These are phyloP conservation scores for Phylloporus sp. DNA, from an alignment of 768 basidiomycete genomes.

Conservation along the genomic window DNA sequence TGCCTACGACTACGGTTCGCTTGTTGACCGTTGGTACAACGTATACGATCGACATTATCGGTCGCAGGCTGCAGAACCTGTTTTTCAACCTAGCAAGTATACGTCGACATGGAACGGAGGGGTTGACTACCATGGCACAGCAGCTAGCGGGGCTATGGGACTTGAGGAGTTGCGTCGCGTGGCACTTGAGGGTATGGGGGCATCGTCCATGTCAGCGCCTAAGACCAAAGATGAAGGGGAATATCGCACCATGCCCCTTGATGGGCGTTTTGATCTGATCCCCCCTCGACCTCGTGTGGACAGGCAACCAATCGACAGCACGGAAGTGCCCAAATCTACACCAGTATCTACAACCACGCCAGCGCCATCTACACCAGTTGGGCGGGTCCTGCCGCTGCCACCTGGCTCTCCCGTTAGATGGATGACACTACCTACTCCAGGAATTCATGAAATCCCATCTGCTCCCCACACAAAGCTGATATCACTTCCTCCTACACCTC, in stretches of 20 bases:
- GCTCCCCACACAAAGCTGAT: conserved; percentile 49
- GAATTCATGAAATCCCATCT: conserved; percentile 55
- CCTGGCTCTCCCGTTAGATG: conserved; percentile 36
- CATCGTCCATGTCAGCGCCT: conserved; percentile 6
- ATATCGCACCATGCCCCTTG: conserved; percentile 78
- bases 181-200: conserved; percentile 29
- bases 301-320: conserved; percentile 6
- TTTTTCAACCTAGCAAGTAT: conserved; percentile 55
- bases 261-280: conserved; percentile 87
- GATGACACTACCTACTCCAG: conserved; percentile 57
- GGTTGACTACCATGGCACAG: not conserved
- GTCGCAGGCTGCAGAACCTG: conserved; percentile 41
- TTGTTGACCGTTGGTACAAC: conserved; percentile 87
- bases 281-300: conserved; percentile 35
- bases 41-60: conserved; percentile 89
- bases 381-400: conserved; percentile 28
- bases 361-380: conserved; percentile 37
- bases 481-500: conserved; percentile 43
- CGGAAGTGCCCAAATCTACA: conserved; percentile 18
- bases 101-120: conserved; percentile 69
- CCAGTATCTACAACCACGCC: not conserved
- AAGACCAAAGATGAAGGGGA: conserved; percentile 50
- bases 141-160: conserved; percentile 31
- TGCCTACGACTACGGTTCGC: conserved; percentile 71
- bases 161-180: conserved; percentile 37